phyloP scores from a whole-genome alignment of 768 basidiomycete genomes.

The Dictyophora rubrovolvata region DNA sequence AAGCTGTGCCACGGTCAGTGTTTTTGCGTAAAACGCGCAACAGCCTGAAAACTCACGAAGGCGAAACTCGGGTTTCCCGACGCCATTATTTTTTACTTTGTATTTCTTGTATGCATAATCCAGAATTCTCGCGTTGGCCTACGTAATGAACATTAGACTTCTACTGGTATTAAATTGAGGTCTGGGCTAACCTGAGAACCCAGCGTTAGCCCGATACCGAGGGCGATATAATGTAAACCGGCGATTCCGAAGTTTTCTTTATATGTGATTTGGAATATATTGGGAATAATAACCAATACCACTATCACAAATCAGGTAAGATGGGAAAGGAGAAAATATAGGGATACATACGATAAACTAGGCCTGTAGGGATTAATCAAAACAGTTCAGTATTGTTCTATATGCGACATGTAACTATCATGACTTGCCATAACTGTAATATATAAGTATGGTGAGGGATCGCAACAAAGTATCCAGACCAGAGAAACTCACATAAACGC shows the following conservation, averaged over 20 bases:
- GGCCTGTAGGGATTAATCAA: background rate
- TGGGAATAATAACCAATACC: conserved; percentile 54
- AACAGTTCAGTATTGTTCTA: background rate
- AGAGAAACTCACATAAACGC: conserved; percentile 57
- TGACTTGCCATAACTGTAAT: conserved; percentile 5
- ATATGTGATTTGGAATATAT: conserved; percentile 48
- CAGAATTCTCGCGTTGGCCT: conserved; percentile 41
- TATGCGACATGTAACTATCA: background rate
- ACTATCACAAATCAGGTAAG: conserved; percentile 28
- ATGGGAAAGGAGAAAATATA: background rate
- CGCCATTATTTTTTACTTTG: conserved; percentile 41
- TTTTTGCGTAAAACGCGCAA: background rate
- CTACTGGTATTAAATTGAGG: too few species aligned
- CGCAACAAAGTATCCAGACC: conserved; percentile 30
- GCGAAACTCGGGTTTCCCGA: conserved; percentile 45
- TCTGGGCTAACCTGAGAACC: conserved; percentile 27
- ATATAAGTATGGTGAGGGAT: background rate
- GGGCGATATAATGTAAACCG: conserved; percentile 60
- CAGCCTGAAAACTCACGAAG: conserved; percentile 28
- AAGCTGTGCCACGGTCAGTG: conserved; percentile 27
- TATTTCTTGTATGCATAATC: conserved; percentile 45
- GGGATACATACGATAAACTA: background rate
- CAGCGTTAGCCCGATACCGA: conserved; percentile 50
- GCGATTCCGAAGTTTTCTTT: conserved; percentile 44
- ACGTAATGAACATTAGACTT: background rate